Percentiles rank a stretch among this genome's conserved stretches.
These are phyloP conservation scores for Strigomonas culicis DNA, from an alignment of 208 protist species.

Conservation along the genomic window DNA sequence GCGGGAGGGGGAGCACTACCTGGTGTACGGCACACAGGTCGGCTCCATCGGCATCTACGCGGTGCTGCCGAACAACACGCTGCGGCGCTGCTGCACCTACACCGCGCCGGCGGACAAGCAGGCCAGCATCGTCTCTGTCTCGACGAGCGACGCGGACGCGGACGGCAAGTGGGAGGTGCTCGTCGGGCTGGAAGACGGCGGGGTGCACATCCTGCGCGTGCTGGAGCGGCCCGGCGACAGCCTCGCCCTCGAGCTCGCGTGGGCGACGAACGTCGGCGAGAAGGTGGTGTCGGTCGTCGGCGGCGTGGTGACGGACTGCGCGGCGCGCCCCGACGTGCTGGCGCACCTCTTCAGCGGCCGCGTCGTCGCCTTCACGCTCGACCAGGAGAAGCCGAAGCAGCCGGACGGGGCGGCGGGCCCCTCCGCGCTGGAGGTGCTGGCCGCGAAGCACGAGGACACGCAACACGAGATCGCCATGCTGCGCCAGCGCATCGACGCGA, in stretches of 20 bases:
- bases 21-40: conserved; percentile 77
- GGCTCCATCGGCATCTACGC: conserved; percentile 67
- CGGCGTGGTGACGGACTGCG: conserved; percentile 46
- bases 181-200: conserved; percentile 75
- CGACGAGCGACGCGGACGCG: conserved; percentile 51
- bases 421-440: conserved; percentile 18
- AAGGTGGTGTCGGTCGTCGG: conserved; percentile 58
- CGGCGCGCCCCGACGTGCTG: conserved; percentile 44
- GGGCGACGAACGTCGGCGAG: conserved; percentile 48
- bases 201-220: conserved; percentile 55
- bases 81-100: conserved; percentile 26
- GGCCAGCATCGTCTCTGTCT: conserved; percentile 44
- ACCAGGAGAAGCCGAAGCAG: conserved; percentile 19
- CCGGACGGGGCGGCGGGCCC: conserved; percentile 20
- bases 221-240: conserved; percentile 5
- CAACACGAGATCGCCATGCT: conserved; percentile 42
- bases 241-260: conserved; percentile 33
- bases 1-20: conserved; percentile 5
- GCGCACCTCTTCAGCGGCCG: conserved; percentile 80
- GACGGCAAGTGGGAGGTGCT: conserved; percentile 69
- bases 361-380: conserved; percentile 57
- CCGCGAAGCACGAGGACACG: conserved; percentile 30
- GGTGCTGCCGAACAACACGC: conserved; percentile 21
- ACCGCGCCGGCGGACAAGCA: conserved; percentile 15
- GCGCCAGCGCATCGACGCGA: conserved; percentile 29